Percentiles rank a stretch among this genome's conserved stretches.
These are phyloP conservation scores for Breviolum minutum DNA, from an alignment of 73 alveolate species.

Conservation along the genomic window DNA sequence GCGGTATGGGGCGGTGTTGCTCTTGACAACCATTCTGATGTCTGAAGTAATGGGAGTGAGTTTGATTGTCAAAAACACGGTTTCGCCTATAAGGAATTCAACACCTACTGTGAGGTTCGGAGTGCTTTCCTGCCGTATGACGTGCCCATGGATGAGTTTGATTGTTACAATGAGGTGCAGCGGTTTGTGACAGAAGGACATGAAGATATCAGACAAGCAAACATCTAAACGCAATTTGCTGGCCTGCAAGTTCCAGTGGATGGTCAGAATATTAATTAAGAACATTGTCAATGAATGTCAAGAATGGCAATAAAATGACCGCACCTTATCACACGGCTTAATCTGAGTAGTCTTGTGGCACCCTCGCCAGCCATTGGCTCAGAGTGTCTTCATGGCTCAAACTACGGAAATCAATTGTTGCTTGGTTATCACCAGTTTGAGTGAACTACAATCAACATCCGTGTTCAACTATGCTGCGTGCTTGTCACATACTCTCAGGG, in stretches of 20 bases:
- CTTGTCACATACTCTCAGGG: no score
- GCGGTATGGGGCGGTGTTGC: no score
- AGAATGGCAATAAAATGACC: no score
- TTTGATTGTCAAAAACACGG: no score
- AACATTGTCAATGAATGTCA: not conserved
- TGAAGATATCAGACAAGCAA: not conserved
- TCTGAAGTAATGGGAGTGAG: no score
- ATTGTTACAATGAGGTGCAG: conserved; percentile 58
- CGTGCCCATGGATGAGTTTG: conserved; percentile 77
- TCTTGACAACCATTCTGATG: no score
- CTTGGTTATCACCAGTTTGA: not conserved
- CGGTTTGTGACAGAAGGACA: not conserved
- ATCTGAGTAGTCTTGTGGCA: no score
- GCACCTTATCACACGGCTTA: no score
- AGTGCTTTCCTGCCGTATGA: conserved; percentile 48
- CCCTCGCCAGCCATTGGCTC: conserved; percentile 29
- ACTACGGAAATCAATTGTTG: not conserved
- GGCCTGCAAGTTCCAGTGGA: no score
- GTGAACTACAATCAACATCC: no score
- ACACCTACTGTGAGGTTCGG: conserved; percentile 11
- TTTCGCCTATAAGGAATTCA: not conserved
- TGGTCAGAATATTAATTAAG: not conserved
- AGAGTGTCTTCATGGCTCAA: conserved; percentile 18
- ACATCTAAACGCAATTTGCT: no score
- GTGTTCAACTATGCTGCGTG: no score